Base-by-base conservation (phyloP, 1,284 basidiomycete species). In the Ustilago shanxiensis region DNA sequence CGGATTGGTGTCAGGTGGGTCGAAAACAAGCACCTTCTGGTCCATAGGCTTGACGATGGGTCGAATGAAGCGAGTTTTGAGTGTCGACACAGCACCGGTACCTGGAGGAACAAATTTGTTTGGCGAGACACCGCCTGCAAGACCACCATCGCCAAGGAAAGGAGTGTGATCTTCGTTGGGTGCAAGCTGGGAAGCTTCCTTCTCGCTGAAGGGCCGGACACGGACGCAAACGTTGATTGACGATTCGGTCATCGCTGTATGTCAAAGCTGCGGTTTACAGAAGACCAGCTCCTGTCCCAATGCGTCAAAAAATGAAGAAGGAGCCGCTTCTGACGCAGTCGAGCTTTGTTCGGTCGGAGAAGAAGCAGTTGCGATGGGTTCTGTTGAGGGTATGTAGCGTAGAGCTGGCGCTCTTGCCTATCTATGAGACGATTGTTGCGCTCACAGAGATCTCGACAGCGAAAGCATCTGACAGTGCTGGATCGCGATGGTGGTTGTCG, bases 121-220 rank as follows among this genome's bases (percentile, higher is more conserved):
- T 16, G 82, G 82, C 5, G 82, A 84, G 49, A 72, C 60, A 41
- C 60, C 65, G 18, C 74, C 79, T 1, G 76, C 79, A 14, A 86
- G 77, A 9, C 83, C 83, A 24, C 84, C 84, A 60, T 86, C 84
- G 47, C 84, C 84, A n/a, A 83, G 74, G 47, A 86, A 86, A n/a
- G 84, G 84, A 9, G 73, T 72, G 10, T 70, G 64, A 11, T 76
- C 73, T 41, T 84, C 76, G 33, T 75, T 69, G 7, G 83, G 83
- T 6, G 80, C 81, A 3, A 86, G 74, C 54, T 73, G 76, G 0
- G 79, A 66, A 5, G 72, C 71, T 55, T 86, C 84, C 55, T 80
- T 80, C 10, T 74, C 76, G 63, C 79, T 83, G 59, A 86, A 81
- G 26, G 84, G 84, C 24, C 84, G 70, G n/a, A 85, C 71, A n/a